phyloP scores from a whole-genome alignment of 305 asterid genomes.

The Caryopteris hybrid region DNA sequence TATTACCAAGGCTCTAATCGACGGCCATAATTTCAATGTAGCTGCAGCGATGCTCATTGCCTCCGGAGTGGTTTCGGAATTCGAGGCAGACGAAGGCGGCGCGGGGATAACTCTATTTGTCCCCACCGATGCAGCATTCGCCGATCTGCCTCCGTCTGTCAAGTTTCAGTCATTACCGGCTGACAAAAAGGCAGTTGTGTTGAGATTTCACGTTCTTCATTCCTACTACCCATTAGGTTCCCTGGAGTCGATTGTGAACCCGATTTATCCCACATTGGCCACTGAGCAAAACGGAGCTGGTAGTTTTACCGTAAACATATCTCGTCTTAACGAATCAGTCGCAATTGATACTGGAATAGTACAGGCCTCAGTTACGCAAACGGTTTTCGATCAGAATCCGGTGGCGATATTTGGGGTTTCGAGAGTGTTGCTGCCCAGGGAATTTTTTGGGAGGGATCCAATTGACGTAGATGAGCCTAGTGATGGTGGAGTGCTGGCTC shows the following conservation, averaged over 20 bases:
- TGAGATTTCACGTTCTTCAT: constrained; percentile 76
- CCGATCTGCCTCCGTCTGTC: constrained; percentile 53
- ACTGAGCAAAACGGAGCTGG: constrained; percentile 85
- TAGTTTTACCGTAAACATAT: constrained; percentile 65
- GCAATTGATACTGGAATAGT: constrained; percentile 72
- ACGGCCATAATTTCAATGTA: constrained; percentile 75
- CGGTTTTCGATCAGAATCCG: constrained; percentile 88
- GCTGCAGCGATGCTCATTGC: constrained; percentile 80
- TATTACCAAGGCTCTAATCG: constrained; percentile 65
- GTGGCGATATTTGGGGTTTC: constrained; percentile 85
- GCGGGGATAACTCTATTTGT: constrained; percentile 80
- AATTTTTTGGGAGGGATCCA: constrained; percentile 56
- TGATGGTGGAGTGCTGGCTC: constrained; percentile 20
- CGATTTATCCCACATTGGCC: constrained; percentile 83
- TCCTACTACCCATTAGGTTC: constrained; percentile 84
- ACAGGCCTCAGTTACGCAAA: constrained; percentile 70
- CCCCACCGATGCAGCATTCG: constrained; percentile 74
- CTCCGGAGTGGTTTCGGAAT: constrained; percentile 75
- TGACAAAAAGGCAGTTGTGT: constrained; percentile 61
- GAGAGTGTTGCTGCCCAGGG: constrained; percentile 61
- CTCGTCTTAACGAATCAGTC: constrained; percentile 70
- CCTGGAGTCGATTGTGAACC: constrained; percentile 72
- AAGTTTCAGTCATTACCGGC: constrained; percentile 70
- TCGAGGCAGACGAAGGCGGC: constrained; percentile 69
- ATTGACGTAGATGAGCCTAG: constrained; percentile 34